Conservation (phyloP, 352 stramenopile species). For the Phytophthora sp. region DNA sequence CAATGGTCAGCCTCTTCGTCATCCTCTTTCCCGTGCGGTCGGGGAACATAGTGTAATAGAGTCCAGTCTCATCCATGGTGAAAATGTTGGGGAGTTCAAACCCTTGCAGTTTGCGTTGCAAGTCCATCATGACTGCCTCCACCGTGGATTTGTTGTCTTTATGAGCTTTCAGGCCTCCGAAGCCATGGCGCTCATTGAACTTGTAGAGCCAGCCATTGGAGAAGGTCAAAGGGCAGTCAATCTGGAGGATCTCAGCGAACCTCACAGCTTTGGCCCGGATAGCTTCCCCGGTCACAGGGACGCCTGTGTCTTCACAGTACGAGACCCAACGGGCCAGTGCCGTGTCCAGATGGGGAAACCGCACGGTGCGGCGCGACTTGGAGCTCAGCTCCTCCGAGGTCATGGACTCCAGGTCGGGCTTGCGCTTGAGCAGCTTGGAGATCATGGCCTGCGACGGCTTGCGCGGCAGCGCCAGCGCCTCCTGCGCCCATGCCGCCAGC, state of each 20-base stretch:
- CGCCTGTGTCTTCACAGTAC: slow-evolving; percentile 33
- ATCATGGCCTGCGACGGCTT: slow-evolving; percentile 42
- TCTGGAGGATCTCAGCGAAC: slow-evolving; percentile 28
- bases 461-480: slow-evolving; percentile 24
- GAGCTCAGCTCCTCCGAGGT: slow-evolving; percentile 27
- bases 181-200: slow-evolving; percentile 40
- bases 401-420: slow-evolving; percentile 29
- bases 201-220: slow-evolving; percentile 44
- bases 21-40: slow-evolving; percentile 19
- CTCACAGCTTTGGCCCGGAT: slow-evolving; percentile 25
- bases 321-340: slow-evolving; percentile 31
- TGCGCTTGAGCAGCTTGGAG: slow-evolving; percentile 39
- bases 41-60: slow-evolving; percentile 30
- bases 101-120: slow-evolving; percentile 20
- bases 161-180: slow-evolving; percentile 8
- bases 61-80: slow-evolving; percentile 34
- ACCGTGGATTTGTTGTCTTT: slow-evolving; percentile 6
- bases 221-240: slow-evolving; percentile 25
- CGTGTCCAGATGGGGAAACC: slow-evolving; percentile 30
- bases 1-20: slow-evolving; percentile 38
- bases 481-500: slow-evolving; percentile 26
- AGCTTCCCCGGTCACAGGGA: slow-evolving; percentile 28
- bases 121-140: slow-evolving; percentile 5
- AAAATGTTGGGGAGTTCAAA: slow-evolving; percentile 26
- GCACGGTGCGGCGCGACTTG: slow-evolving; percentile 29